Conservation (phyloP, 106 monocot species). For the Allium fistulosum region DNA sequence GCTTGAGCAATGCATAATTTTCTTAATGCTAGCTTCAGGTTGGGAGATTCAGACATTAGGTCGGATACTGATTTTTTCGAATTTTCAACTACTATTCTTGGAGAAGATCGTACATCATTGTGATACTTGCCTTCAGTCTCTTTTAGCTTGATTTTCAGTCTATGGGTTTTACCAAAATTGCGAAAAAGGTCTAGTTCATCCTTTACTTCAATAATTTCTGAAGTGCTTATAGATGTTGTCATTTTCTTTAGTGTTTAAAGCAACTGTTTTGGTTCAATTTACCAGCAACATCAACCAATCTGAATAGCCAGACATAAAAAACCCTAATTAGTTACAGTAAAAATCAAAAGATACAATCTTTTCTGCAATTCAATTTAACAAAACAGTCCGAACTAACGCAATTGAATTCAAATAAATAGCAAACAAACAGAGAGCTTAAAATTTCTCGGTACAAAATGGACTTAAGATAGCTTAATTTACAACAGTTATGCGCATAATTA, state of each 20-base stretch:
- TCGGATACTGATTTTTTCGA: constrained; percentile 25
- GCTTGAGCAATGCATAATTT: constrained; percentile 80
- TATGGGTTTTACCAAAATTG: constrained; percentile 8
- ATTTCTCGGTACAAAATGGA: too few relatives aligned
- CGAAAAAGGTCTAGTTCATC: constrained; percentile 12
- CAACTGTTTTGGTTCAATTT: neutral
- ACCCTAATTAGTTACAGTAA: neutral
- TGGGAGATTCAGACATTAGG: constrained; percentile 42
- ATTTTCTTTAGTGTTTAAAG: neutral
- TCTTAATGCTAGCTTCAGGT: constrained; percentile 76
- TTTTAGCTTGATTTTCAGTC: constrained; percentile 13
- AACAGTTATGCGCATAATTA: neutral
- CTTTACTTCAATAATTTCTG: constrained; percentile 29
- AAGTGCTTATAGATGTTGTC: constrained; percentile 1
- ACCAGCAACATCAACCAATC: neutral
- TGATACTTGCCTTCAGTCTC: constrained; percentile 9
- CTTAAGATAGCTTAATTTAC: too few relatives aligned
- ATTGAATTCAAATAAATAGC: neutral
- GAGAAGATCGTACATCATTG: neutral
- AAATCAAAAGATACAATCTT: neutral
- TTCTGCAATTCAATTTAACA: neutral
- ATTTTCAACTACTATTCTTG: constrained; percentile 6
- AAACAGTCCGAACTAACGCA: neutral
- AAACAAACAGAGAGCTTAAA: neutral
- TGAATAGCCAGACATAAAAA: neutral